Evolutionary conservation across 2,329 filamentous ascomycete genomes (phyloP).

Genomic region (Epichloe baconii): DNA sequence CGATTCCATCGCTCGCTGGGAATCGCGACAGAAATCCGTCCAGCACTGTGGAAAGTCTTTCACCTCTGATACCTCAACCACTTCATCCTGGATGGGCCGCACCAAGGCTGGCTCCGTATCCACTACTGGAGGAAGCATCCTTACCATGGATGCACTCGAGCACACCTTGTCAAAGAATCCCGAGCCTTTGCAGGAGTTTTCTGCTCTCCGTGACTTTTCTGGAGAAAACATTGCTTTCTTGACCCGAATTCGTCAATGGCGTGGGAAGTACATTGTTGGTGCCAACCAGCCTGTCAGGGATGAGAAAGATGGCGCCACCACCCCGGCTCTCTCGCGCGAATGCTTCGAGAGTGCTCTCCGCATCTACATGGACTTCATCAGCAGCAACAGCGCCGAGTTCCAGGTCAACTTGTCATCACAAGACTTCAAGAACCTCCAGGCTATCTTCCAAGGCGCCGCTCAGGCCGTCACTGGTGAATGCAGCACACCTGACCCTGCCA

Average conservation of each 20-base stretch:
- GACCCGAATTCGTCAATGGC: constrained; percentile 36
- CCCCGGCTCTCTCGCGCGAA: constrained; percentile 27
- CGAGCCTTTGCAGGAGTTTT: constrained; percentile 45
- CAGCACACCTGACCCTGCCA: constrained; percentile 26
- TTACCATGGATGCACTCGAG: constrained; percentile 48
- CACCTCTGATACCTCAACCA: constrained; percentile 19
- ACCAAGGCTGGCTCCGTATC: constrained; percentile 21
- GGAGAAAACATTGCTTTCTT: constrained; percentile 58
- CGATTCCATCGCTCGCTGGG: constrained; percentile 35
- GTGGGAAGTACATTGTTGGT: constrained; percentile 14
- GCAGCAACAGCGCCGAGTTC: constrained; percentile 47
- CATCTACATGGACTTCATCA: constrained; percentile 51
- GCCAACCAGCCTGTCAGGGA: constrained; percentile 9
- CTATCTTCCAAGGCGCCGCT: constrained; percentile 42
- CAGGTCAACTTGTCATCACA: constrained; percentile 51
- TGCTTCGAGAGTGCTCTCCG: constrained; percentile 44
- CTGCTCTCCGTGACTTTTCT: constrained; percentile 50
- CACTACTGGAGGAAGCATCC: constrained; percentile 29
- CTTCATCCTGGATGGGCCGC: constrained; percentile 25
- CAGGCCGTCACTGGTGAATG: constrained; percentile 29
- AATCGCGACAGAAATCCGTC: constrained; percentile 24
- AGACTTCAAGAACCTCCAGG: constrained; percentile 40
- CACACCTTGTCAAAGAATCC: constrained; percentile 43
- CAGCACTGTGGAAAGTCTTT: constrained; percentile 20
- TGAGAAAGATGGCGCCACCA: constrained; percentile 4